Evolutionary conservation across 2,329 filamentous ascomycete genomes (phyloP), one percentile per base, ranked within the genome.

Genomic region (Penicillium griseofulvum): DNA sequence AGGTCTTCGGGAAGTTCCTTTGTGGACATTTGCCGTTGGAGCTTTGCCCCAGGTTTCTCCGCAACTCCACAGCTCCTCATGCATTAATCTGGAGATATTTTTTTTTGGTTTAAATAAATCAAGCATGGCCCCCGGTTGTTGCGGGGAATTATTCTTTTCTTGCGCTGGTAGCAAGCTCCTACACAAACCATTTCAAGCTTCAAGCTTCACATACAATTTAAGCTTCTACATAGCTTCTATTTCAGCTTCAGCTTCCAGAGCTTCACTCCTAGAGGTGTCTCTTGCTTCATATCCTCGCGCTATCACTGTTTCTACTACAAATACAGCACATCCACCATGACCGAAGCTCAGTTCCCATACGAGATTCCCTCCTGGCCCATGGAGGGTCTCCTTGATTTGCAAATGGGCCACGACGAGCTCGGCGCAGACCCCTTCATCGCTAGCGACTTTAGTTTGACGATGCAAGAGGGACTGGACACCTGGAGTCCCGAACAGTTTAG

Each of bases 11-110:
- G 22, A 2, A 22, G 22, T 22, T 22, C 43, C 28, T 45, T 14
- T 7, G 11, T 9, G 43, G 14, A 34, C 24, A 45, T 45, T 33
- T 33, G 19, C 51, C 33, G 45, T 39, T 44, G 39, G 17, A 51
- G 47, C 47, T 51, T 39, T 14, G 36, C 52, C 34, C 31, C 49
- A 37, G 34, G n/a, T 56, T 54, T 54, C 54, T 53, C 54, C 54
- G 24, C 36, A 44, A 28, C 24, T 52, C 34, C 19, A 16, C 48
- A 50, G 28, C 31, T 52, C 22, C 16, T 14, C 37, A 50, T 26
- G 29, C 9, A 10, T 16, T 19, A 19, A 44, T 34, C 17, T 11
- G 11, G 9, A 22, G 16, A n/a, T 6, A 9, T 14, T 48, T 22
- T 49, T 19, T 37, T 49, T 34, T 12, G 9, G 7, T 47, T 52